These are phyloP conservation scores for Fraxinus baroniana DNA, from an alignment of 305 asterid genomes.

Conservation along the genomic window DNA sequence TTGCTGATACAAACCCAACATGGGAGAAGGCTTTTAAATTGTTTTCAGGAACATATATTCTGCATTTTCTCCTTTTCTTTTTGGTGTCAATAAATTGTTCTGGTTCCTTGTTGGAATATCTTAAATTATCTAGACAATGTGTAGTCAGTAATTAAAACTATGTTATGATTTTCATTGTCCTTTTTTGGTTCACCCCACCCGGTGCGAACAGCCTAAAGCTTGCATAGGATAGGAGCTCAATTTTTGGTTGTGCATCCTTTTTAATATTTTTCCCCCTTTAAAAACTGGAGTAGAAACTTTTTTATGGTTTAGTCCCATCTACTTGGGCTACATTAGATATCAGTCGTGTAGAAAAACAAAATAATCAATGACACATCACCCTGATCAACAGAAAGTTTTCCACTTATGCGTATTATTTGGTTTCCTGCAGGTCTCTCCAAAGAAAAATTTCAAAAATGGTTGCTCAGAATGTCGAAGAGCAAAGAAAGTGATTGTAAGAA, in stretches of 20 bases:
- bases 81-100: background rate
- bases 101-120: background rate
- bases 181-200: background rate
- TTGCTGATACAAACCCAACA: background rate
- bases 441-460: background rate
- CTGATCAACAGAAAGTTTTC: background rate
- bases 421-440: background rate
- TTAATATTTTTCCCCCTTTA: background rate
- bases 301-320: background rate
- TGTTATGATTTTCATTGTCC: background rate
- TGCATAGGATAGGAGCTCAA: background rate
- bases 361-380: background rate
- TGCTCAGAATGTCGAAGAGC: background rate
- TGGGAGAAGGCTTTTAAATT: background rate
- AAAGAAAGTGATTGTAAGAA: background rate
- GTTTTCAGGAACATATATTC: background rate
- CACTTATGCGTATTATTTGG: background rate
- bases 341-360: background rate
- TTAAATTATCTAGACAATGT: background rate
- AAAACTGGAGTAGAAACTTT: background rate
- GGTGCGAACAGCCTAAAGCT: background rate
- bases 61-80: background rate
- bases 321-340: background rate
- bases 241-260: background rate
- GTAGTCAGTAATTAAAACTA: background rate